Evolutionary conservation across 805 yeast species (phyloP).

Genomic region (Kodamaea fukazawae): DNA sequence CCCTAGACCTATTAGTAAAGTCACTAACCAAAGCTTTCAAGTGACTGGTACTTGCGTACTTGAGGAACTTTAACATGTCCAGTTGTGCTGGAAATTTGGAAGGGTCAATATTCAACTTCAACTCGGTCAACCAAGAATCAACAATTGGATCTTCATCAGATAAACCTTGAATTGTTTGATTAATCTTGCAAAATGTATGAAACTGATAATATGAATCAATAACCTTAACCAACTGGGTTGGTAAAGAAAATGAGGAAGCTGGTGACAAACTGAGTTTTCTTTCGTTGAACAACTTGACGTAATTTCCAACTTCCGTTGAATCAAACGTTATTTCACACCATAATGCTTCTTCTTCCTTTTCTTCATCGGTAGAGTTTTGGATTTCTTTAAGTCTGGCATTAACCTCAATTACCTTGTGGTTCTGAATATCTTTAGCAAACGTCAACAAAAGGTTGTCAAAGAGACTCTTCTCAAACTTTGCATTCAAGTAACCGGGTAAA

Average conservation of each 20-base stretch:
- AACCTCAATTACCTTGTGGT: conserved; percentile 14
- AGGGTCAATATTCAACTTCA: conserved; percentile 24
- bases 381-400: conserved; percentile 13
- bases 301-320: conserved; percentile 32
- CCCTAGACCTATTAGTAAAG: conserved; percentile 48
- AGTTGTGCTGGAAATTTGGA: conserved; percentile 34
- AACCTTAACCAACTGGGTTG: conserved; percentile 56
- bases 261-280: conserved; percentile 81
- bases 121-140: conserved; percentile 23
- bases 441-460: conserved; percentile 22
- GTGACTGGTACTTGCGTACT: conserved; percentile 32
- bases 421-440: conserved; percentile 11
- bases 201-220: conserved; percentile 48
- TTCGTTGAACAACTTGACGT: conserved; percentile 38
- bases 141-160: conserved; percentile 26
- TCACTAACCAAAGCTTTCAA: conserved; percentile 49
- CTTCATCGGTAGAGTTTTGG: conserved; percentile 12
- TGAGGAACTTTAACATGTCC: conserved; percentile 38
- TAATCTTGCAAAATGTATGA: conserved; percentile 17
- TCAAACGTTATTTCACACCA: conserved; percentile 24
- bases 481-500: conserved; percentile 73
- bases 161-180: conserved; percentile 20
- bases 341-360: conserved; percentile 12
- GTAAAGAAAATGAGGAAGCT: conserved; percentile 69
- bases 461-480: conserved; percentile 62